Evolutionary conservation across 441 rosid species (phyloP), one percentile per base, ranked within the genome.

Genomic region (Aleurites moluccanus): DNA sequence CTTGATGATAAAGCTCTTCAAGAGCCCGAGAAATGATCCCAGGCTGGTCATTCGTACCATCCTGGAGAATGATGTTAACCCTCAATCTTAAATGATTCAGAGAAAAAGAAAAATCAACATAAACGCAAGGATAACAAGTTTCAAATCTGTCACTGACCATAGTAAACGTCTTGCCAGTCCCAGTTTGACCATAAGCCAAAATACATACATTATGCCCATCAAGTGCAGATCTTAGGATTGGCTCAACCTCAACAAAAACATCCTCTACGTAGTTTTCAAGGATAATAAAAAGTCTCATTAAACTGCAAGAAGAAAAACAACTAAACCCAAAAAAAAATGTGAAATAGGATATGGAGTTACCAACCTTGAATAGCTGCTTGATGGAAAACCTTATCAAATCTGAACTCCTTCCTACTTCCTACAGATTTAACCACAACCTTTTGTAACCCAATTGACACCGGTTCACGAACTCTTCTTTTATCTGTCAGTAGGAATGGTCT

Each of bases 111-210:
- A 49, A 13, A 59, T 61, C 20, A 49, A 47, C 23, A 28, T 0
- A 28, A 71, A 47, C 30, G 70, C 42, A 56, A 82, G 27, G 64
- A 61, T 15, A 47, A 53, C 18, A 38, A 14, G 13, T 45, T 15
- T 6, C 21, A 67, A 65, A 69, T 74, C 72, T 61, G 25, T 50
- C 66, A 77, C 91, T 78, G 47, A 91, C 97, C 98, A 92, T 94
- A 53, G 98, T 88, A 75, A 84, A 91, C 49, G 95, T 94, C 88
- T 94, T 92, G 65, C 98, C 97, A 3, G 95, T 92, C 23, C 95
- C 92, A 3, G 98, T 94, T 85, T 92, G 98, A 75, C 97, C 97
- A 80, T 88, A 94, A 14, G 98, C 98, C 77, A 94, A 79, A 21
- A 94, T 79, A 66, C 93, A 91, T n/a, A 84, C 98, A 74, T 89